phyloP scores from a whole-genome alignment of 1,284 basidiomycete species.

The Cystobasidium slooffiae region DNA sequence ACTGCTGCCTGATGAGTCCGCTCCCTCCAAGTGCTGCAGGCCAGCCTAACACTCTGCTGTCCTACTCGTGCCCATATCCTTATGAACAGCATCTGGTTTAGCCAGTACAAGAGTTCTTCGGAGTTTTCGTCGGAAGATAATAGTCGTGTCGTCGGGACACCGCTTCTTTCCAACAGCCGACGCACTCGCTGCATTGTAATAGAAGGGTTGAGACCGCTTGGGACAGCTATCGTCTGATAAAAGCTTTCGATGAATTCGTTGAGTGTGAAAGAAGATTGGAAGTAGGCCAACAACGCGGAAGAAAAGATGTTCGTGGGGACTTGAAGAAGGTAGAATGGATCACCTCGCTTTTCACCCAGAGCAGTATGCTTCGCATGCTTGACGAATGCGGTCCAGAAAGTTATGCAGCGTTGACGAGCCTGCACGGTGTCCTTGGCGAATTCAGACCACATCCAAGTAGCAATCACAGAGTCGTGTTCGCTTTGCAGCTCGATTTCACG shows the following conservation, averaged over 20 bases:
- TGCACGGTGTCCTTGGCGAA: not conserved
- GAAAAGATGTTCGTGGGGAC: conserved; percentile 22
- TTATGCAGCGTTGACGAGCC: not conserved
- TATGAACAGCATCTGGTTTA: conserved; percentile 25
- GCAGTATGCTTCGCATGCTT: not conserved
- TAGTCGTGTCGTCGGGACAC: not conserved
- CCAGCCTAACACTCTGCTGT: conserved; percentile 14
- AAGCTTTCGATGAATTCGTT: conserved; percentile 17
- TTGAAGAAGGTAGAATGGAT: conserved; percentile 27
- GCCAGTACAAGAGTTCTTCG: conserved; percentile 10
- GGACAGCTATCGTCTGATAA: conserved; percentile 17
- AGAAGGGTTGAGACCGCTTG: not conserved
- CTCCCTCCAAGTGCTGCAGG: conserved; percentile 20
- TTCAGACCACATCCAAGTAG: conserved; percentile 29
- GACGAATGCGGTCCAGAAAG: conserved; percentile 29
- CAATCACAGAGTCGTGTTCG: conserved; percentile 10
- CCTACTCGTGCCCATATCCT: conserved; percentile 31
- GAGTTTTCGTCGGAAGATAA: not conserved
- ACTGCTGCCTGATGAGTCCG: conserved; percentile 14
- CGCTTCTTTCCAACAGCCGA: not conserved
- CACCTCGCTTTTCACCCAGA: conserved; percentile 9
- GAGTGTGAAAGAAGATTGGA: not conserved
- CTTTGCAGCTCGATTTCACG: conserved; percentile 24
- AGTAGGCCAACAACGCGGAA: conserved; percentile 25
- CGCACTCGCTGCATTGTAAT: not conserved